Base-by-base conservation (phyloP, 139 green algal species). In the Haematococcus lacustris region DNA sequence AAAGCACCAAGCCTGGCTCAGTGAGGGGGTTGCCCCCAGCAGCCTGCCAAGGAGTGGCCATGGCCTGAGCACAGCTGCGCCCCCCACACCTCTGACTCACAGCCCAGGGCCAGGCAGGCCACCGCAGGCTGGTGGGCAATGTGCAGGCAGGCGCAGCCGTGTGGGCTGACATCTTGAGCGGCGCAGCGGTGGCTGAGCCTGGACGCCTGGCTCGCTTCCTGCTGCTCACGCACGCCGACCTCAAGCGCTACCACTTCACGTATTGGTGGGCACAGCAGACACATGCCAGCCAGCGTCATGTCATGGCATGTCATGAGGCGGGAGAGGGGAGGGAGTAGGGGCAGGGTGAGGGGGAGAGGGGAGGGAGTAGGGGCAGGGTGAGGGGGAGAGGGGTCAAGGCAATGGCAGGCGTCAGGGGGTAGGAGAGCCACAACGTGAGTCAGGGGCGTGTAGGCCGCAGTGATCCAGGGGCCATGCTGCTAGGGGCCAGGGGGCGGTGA, bases 221-320 rank as follows among this genome's bases (percentile, higher is more conserved):
- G 37, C 65, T 97, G 40, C 53, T 97, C 1, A 62, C 78, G 0
- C 86, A 91, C 80, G 92, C 88, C 26, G 93, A 98, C 71, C 80
- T 98, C 17, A 98, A 98, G 85, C 78, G 80, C 21, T 97, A 87
- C 80, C 77, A 78, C 9, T 98, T 93, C 71, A 71, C 83, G 57
- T 95, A 97, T 75, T 95, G 90, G 91, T 89, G 64, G 76, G 6
- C 6, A 34, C 21, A 66, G 21, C 30, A 13, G 30, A 17, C 13
- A 25, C 21, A n/a, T 66, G 59, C 5, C 17, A 41, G 17, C 25
- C 62, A 43, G 5, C 33, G 4, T 21, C 21, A 33, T 43, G 4
- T 25, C 30, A 47, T 43, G 6, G 30, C 4, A 68, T 23, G 4
- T n/a, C n/a, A n/a, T n/a, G n/a, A 5, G 5, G 21, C 23, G 5